phyloP scores from a whole-genome alignment of 1,139 yeast genomes.

The Diutina neorugosa region DNA sequence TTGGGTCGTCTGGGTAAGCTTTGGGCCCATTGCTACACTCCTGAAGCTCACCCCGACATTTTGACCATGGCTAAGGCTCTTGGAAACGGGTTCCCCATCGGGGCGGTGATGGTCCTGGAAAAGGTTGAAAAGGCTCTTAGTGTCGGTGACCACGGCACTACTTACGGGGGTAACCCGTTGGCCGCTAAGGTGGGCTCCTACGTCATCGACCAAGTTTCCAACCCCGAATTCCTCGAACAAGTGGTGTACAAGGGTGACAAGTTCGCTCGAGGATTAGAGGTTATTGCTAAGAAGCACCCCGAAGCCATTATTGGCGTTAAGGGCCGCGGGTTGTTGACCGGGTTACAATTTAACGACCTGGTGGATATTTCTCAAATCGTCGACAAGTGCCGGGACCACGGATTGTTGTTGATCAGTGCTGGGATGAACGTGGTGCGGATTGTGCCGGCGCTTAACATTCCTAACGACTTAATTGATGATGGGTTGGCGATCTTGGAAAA shows the following conservation, averaged over 20 bases:
- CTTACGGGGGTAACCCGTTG: conserved; percentile 94
- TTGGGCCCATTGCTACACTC: conserved; percentile 83
- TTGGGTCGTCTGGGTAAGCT: conserved; percentile 83
- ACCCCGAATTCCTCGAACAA: conserved; percentile 42
- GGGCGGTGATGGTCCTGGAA: conserved; percentile 82
- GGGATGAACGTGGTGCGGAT: conserved; percentile 84
- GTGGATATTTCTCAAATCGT: conserved; percentile 58
- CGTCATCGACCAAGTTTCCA: conserved; percentile 57
- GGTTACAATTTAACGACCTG: conserved; percentile 52
- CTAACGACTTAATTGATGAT: conserved; percentile 48
- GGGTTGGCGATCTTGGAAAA: conserved; percentile 60
- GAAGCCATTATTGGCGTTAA: conserved; percentile 53
- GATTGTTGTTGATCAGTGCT: conserved; percentile 76
- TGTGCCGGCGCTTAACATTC: conserved; percentile 86
- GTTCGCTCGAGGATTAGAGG: conserved; percentile 36
- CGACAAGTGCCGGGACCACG: conserved; percentile 59
- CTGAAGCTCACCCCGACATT: conserved; percentile 85
- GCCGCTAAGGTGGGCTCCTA: conserved; percentile 74
- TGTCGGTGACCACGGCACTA: conserved; percentile 96
- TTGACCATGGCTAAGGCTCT: conserved; percentile 90
- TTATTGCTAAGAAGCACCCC: conserved; percentile 45
- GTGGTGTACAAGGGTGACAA: conserved; percentile 50
- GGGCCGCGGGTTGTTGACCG: conserved; percentile 82
- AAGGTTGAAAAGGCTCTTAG: conserved; percentile 57
- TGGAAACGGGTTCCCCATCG: conserved; percentile 97